A percentile compares a stretch with the other conserved stretches of the same genome.
Conservation (phyloP, 2,329 filamentous ascomycete species). For the Apiospora koreana region DNA sequence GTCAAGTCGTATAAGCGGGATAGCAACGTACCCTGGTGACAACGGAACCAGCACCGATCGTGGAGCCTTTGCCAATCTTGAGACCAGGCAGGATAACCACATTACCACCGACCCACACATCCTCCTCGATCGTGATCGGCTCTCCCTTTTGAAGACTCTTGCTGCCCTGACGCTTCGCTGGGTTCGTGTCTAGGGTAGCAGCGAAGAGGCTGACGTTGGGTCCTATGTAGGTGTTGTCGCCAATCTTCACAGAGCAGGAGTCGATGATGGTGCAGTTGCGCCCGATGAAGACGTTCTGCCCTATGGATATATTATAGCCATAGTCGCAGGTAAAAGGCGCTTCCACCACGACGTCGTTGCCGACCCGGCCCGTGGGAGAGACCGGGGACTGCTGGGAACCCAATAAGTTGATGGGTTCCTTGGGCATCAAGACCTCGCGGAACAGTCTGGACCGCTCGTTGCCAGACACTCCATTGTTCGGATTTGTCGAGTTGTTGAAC, state of each 20-base stretch:
- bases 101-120: slow-evolving; percentile 80
- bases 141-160: slow-evolving; percentile 71
- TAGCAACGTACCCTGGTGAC: slow-evolving; percentile 69
- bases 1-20: neutral
- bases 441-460: slow-evolving; percentile 71
- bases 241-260: slow-evolving; percentile 80
- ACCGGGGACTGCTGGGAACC: slow-evolving; percentile 53
- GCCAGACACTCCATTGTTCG: slow-evolving; percentile 68
- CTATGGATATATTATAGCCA: slow-evolving; percentile 91
- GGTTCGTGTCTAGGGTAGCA: slow-evolving; percentile 70
- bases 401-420: slow-evolving; percentile 56
- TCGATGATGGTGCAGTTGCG: slow-evolving; percentile 86
- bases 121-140: slow-evolving; percentile 77
- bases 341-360: slow-evolving; percentile 77
- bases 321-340: slow-evolving; percentile 92
- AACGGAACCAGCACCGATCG: slow-evolving; percentile 80
- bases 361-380: slow-evolving; percentile 62
- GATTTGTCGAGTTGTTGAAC: slow-evolving; percentile 83
- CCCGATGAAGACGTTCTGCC: slow-evolving; percentile 80
- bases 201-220: slow-evolving; percentile 87
- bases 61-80: slow-evolving; percentile 76
- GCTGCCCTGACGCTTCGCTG: slow-evolving; percentile 71
- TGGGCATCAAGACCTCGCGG: slow-evolving; percentile 69
- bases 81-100: slow-evolving; percentile 78
- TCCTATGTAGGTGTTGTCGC: slow-evolving; percentile 74